Base-by-base conservation (phyloP, 257 asterid species). In the Nicotiana noctiflora region DNA sequence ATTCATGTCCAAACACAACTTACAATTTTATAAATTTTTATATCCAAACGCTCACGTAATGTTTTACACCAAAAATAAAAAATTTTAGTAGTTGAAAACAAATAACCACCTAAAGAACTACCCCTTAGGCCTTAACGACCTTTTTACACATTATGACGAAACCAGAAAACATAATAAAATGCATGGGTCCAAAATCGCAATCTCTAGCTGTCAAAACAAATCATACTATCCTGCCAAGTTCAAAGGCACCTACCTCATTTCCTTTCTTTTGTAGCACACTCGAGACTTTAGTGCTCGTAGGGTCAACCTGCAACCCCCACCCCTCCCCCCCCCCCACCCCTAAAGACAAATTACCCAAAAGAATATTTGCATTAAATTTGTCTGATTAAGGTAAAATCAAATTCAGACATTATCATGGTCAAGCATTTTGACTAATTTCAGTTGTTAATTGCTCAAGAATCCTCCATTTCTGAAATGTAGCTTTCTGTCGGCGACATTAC, bases 401-500 rank as follows among this genome's bases (percentile, higher is more conserved):
- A 23, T 31, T 65, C 23, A 64, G 10, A 31, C 15, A 32, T 65
- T 72, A 34, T 23, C 49, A 44, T 72, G 78, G 23, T 72, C 61
- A n/a, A 21, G 25, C 60, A 46, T 72, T 72, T 65, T 72, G 78
- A 46, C 21, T 23, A 72, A 46, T 46, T 40, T 72, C 60, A 46
- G 77, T 13, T 72, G 37, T 46, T 72, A 72, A 72, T 70, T 72
- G 23, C 7, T 21, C 3, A 72, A 46, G 40, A 72, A 72, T 72
- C 78, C 14, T 46, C 40, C 5, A 46, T 59, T 59, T 27, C 3
- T 25, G 53, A 23, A n/a, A 55, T 74, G 27, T 2, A 78, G 19
- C 80, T 49, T 40, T 55, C 46, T 60, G 83, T 70, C 81, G 77
- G 81, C 14, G 72, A 29, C 25, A 46, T 49, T 55, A 14, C 61